Conservation (phyloP, 164 flowering plant genomes). For the Paratinospora sagittata region DNA sequence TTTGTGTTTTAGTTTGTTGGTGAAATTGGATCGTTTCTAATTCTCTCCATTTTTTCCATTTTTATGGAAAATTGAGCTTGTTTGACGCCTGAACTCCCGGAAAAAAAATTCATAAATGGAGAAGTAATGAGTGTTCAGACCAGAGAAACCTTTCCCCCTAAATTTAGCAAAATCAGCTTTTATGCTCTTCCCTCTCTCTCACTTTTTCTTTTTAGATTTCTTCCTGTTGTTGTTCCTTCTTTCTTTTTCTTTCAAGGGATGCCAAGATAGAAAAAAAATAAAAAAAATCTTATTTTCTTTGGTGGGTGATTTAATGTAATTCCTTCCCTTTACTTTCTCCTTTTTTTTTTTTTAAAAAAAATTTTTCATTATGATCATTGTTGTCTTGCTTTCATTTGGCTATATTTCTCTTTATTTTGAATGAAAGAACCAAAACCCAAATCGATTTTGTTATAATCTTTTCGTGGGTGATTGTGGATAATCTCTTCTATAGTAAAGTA, state of each 20-base stretch:
- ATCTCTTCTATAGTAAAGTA: background rate
- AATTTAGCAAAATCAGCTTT: slow-evolving; percentile 7
- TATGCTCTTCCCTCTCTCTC: background rate
- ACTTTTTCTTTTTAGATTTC: background rate
- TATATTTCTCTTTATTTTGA: background rate
- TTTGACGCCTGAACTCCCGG: slow-evolving; percentile 14
- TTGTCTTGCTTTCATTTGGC: background rate
- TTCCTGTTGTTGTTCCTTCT: slow-evolving; percentile 5
- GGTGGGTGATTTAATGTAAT: background rate
- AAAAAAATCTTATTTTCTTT: background rate
- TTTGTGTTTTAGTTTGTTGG: background rate
- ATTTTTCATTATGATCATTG: background rate
- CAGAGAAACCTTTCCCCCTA: slow-evolving; percentile 7
- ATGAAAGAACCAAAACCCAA: background rate
- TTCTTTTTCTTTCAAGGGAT: slow-evolving; percentile 3
- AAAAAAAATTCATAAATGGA: background rate
- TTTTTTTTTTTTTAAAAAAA: background rate
- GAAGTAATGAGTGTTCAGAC: slow-evolving; percentile 11
- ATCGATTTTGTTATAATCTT: background rate
- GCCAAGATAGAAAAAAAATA: background rate
- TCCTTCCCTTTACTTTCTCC: background rate
- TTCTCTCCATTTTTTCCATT: background rate
- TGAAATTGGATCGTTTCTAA: background rate
- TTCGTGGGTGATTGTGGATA: slow-evolving; percentile 4
- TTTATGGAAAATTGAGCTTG: slow-evolving; percentile 6